Conservation (phyloP, 2,329 filamentous ascomycete genomes). For the Macrophomina phaseolina region DNA sequence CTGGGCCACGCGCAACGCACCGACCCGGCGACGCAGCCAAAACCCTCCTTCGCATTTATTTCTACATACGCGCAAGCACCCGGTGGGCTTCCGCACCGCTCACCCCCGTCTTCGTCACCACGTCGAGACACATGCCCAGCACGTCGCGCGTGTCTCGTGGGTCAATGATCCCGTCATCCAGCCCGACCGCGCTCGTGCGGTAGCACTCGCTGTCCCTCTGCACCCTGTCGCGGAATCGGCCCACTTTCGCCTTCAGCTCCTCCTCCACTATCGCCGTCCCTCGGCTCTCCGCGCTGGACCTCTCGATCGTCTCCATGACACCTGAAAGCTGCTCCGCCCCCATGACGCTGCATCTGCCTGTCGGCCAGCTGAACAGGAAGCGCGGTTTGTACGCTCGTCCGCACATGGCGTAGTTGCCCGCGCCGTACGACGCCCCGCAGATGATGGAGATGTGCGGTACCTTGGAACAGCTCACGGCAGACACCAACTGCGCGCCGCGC, state of each 20-base stretch:
- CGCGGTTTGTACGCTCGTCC: slow-evolving; percentile 50
- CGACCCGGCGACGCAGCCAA: too few relatives aligned
- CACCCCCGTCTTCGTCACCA: slow-evolving; percentile 35
- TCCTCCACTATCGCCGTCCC: slow-evolving; percentile 31
- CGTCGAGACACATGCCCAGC: slow-evolving; percentile 45
- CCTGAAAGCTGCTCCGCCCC: slow-evolving; percentile 48
- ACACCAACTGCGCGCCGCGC: slow-evolving; percentile 52
- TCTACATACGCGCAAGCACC: slow-evolving; percentile 34
- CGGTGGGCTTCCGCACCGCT: slow-evolving; percentile 37
- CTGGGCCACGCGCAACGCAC: too few relatives aligned
- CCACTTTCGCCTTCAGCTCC: slow-evolving; percentile 35
- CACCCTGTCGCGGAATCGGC: slow-evolving; percentile 37
- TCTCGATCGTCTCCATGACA: slow-evolving; percentile 47
- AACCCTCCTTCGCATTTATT: too few relatives aligned
- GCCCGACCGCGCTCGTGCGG: slow-evolving; percentile 39
- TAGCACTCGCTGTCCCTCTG: slow-evolving; percentile 44
- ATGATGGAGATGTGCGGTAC: slow-evolving; percentile 55
- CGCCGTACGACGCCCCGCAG: slow-evolving; percentile 53
- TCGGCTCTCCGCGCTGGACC: slow-evolving; percentile 35
- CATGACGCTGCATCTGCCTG: slow-evolving; percentile 50
- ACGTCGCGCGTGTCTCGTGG: slow-evolving; percentile 47
- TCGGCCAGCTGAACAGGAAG: slow-evolving; percentile 52
- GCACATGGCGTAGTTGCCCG: slow-evolving; percentile 57
- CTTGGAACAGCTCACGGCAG: slow-evolving; percentile 51
- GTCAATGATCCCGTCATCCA: slow-evolving; percentile 49